Percentiles rank a stretch among this genome's conserved stretches.
Evolutionary conservation across 805 yeast genomes (phyloP).

Genomic region (Sugiyamaella mastotermitis): DNA sequence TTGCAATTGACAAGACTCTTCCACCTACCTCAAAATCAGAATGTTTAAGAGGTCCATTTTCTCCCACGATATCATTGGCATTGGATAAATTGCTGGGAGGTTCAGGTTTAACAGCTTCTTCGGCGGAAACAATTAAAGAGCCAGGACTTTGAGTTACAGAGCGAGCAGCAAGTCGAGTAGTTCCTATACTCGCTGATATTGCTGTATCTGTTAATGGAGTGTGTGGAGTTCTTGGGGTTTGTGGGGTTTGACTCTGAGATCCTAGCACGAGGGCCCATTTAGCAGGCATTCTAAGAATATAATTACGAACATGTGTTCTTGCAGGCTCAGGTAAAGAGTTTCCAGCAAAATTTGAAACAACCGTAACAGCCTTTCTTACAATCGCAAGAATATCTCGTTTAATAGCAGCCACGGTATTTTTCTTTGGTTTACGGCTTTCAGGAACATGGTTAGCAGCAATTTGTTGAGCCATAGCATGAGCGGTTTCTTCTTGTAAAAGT

Average conservation of each 20-base stretch:
- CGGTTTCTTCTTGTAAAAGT: constrained; percentile 38
- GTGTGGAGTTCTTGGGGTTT: constrained; percentile 6
- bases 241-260: constrained; percentile 7
- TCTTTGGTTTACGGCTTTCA: constrained; percentile 27
- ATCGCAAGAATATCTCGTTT: constrained; percentile 83
- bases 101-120: not conserved
- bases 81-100: not conserved
- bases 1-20: constrained; percentile 72
- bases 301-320: constrained; percentile 72
- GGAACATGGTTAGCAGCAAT: constrained; percentile 30
- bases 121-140: not conserved
- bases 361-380: constrained; percentile 77
- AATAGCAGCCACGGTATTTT: constrained; percentile 33
- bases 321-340: constrained; percentile 71
- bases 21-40: constrained; percentile 43
- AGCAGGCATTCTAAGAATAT: constrained; percentile 67
- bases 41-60: not conserved
- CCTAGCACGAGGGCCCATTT: constrained; percentile 52
- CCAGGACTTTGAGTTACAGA: not conserved
- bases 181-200: not conserved
- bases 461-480: constrained; percentile 20
- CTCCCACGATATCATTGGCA: too few relatives aligned
- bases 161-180: not conserved
- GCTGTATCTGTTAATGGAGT: constrained; percentile 6
- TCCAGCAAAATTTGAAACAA: constrained; percentile 81